A percentile compares a stretch with the other conserved stretches of the same genome.
Conservation (phyloP, 352 stramenopile species). For the Pythium monospermum region DNA sequence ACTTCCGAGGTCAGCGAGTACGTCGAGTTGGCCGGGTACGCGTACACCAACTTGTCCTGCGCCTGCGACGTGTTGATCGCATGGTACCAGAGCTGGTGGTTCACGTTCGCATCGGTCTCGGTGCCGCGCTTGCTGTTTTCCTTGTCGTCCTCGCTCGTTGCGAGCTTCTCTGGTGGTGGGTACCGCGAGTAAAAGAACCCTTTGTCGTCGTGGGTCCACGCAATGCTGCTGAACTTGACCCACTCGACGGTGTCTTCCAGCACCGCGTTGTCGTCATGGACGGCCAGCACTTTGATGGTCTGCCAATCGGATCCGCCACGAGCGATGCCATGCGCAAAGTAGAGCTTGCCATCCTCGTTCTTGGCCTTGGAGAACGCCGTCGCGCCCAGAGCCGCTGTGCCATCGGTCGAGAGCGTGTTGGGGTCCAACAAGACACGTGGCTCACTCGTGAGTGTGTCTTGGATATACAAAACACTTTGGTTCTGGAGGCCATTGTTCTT, state of each 20-base stretch:
- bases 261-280: constrained; percentile 61
- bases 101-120: constrained; percentile 70
- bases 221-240: constrained; percentile 85
- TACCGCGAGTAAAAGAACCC: constrained; percentile 87
- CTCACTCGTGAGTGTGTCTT: constrained; percentile 57
- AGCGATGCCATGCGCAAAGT: constrained; percentile 80
- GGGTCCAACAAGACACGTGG: constrained; percentile 78
- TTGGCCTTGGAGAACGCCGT: constrained; percentile 73
- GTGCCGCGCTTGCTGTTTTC: constrained; percentile 59
- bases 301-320: constrained; percentile 83
- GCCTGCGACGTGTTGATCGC: constrained; percentile 57
- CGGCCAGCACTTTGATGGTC: constrained; percentile 80
- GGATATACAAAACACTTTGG: constrained; percentile 86
- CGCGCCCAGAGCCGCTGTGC: constrained; percentile 64
- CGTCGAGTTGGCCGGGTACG: constrained; percentile 67
- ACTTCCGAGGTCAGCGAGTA: constrained; percentile 65
- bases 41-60: constrained; percentile 73
- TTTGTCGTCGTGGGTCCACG: constrained; percentile 78
- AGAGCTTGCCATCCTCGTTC: constrained; percentile 56
- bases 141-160: constrained; percentile 33
- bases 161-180: constrained; percentile 57
- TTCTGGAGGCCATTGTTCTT: constrained; percentile 89
- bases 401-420: constrained; percentile 66
- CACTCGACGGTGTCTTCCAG: constrained; percentile 79
- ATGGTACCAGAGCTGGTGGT: constrained; percentile 84